Percentiles rank a stretch among this genome's conserved stretches.
Evolutionary conservation across 345 rosid species (phyloP).

Genomic region (Raphanus raphanistrum): DNA sequence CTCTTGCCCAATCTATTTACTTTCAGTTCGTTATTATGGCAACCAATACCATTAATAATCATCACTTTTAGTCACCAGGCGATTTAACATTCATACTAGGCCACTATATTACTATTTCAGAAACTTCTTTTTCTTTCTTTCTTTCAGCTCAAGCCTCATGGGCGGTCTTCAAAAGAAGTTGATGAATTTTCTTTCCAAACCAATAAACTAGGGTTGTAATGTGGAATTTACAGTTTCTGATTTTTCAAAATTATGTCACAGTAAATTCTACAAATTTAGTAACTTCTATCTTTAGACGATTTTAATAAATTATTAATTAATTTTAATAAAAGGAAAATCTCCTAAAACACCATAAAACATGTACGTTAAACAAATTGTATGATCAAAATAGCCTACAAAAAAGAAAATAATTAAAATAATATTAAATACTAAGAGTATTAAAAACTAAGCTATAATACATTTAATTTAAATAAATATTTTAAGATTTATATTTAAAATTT

Average conservation of each 20-base stretch:
- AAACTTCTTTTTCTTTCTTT: constrained; percentile 1
- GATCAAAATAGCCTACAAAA: no score
- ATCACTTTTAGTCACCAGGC: constrained; percentile 26
- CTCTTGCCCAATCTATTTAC: constrained; percentile 23
- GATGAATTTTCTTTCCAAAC: background rate
- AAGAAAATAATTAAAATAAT: no score
- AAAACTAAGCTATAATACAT: no score
- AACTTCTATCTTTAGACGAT: background rate
- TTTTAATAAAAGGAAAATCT: background rate
- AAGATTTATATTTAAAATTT: no score
- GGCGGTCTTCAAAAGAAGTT: background rate
- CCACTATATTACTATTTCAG: constrained; percentile 7
- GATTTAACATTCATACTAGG: constrained; percentile 25
- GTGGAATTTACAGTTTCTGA: background rate
- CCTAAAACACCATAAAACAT: no score
- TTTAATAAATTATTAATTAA: background rate
- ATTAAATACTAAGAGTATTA: no score
- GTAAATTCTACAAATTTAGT: background rate
- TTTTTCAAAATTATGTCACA: background rate
- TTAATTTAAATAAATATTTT: no score
- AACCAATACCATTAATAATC: constrained; percentile 15
- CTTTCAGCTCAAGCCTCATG: background rate
- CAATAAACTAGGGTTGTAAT: background rate
- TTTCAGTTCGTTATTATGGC: constrained; percentile 29
- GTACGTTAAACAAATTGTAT: no score